A percentile compares a stretch with the other conserved stretches of the same genome.
Evolutionary conservation across 1,139 yeast genomes (phyloP).

Genomic region (Sugiyamaella grinbergsii): DNA sequence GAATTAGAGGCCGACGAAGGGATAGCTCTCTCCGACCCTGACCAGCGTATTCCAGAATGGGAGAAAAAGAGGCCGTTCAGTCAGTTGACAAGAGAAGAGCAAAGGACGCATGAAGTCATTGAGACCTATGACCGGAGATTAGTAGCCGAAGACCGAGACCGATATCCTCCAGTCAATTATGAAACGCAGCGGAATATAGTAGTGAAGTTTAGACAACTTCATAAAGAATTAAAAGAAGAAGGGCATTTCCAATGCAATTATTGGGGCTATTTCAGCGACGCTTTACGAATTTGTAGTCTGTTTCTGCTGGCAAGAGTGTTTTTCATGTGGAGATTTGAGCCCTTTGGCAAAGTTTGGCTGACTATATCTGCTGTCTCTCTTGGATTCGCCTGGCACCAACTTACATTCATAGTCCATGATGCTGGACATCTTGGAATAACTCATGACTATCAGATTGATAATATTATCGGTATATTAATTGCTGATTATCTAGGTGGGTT

Average conservation of each 20-base stretch:
- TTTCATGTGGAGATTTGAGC: slow-evolving; percentile 36
- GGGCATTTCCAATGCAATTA: slow-evolving; percentile 75
- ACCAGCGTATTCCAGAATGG: slow-evolving; percentile 17
- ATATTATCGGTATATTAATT: slow-evolving; percentile 66
- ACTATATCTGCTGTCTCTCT: slow-evolving; percentile 61
- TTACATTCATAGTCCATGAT: slow-evolving; percentile 85
- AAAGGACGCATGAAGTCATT: slow-evolving; percentile 52
- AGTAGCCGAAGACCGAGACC: slow-evolving; percentile 55
- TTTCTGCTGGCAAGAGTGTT: slow-evolving; percentile 55
- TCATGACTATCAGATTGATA: slow-evolving; percentile 79
- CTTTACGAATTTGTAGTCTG: slow-evolving; percentile 59
- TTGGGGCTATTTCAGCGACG: slow-evolving; percentile 68
- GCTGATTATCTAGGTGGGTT: slow-evolving; percentile 87
- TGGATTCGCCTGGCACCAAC: slow-evolving; percentile 88
- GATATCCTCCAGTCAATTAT: slow-evolving; percentile 65
- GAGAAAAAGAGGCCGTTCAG: slow-evolving; percentile 13
- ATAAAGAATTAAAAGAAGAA: slow-evolving; percentile 54
- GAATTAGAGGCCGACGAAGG: slow-evolving; percentile 35
- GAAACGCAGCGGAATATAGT: slow-evolving; percentile 63
- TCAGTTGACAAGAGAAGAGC: slow-evolving; percentile 48
- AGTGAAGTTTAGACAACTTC: slow-evolving; percentile 61
- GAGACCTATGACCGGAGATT: slow-evolving; percentile 59
- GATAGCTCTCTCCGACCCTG: slow-evolving; percentile 27
- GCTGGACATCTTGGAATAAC: slow-evolving; percentile 86
- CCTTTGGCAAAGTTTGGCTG: slow-evolving; percentile 41